phyloP scores from a whole-genome alignment of 2,329 filamentous ascomycete genomes.

The Zasmidium citrigriseum region DNA sequence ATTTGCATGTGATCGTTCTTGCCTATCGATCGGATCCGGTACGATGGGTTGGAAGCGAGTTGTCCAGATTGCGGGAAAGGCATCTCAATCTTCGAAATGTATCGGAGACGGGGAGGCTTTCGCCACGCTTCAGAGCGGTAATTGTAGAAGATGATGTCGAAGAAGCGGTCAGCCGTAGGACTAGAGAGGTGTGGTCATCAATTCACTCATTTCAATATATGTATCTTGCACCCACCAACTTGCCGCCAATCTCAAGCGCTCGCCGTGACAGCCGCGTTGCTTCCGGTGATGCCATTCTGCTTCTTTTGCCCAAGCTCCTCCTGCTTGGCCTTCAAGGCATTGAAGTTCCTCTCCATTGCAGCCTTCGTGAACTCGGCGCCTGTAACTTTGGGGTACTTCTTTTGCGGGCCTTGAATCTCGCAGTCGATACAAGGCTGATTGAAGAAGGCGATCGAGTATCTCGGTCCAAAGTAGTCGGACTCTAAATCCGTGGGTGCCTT shows the following conservation, averaged over 20 bases:
- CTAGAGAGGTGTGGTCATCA: too few species aligned
- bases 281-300: not conserved
- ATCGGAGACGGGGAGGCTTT: too few species aligned
- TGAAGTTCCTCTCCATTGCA: slow-evolving; percentile 60
- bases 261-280: not conserved
- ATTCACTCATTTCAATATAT: too few species aligned
- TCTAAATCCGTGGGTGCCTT: slow-evolving; percentile 59
- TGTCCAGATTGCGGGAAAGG: not conserved
- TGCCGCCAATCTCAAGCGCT: slow-evolving; percentile 1
- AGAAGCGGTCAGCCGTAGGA: too few species aligned
- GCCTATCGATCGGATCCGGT: not conserved
- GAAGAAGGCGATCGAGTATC: slow-evolving; percentile 68
- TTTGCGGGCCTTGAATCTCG: slow-evolving; percentile 60
- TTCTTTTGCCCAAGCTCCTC: slow-evolving; percentile 21
- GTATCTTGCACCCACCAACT: too few species aligned
- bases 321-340: slow-evolving; percentile 53
- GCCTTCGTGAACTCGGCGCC: slow-evolving; percentile 61
- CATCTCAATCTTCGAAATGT: too few species aligned
- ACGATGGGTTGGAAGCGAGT: not conserved
- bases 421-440: slow-evolving; percentile 63
- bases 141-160: too few species aligned
- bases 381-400: slow-evolving; percentile 64
- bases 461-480: slow-evolving; percentile 56
- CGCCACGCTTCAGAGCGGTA: too few species aligned
- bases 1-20: not conserved